A percentile compares a stretch with the other conserved stretches of the same genome.
phyloP scores from a whole-genome alignment of 768 basidiomycete genomes.

The Leccinum imitatum region DNA sequence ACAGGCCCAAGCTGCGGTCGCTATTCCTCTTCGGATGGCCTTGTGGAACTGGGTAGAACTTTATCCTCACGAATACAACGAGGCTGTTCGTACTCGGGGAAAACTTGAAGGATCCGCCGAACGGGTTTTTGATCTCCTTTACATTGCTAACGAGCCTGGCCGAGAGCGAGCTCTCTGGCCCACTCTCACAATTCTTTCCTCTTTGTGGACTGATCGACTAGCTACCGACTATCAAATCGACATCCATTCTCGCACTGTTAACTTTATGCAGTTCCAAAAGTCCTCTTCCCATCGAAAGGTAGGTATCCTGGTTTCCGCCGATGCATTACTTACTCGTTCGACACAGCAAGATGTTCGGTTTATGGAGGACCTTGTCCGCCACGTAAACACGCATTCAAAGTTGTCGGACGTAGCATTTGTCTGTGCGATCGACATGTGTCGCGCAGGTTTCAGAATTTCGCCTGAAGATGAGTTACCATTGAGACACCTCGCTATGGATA shows the following conservation, averaged over 20 bases:
- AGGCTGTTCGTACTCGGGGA: constrained; percentile 60
- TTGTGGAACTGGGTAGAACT: constrained; percentile 90
- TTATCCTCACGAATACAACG: constrained; percentile 76
- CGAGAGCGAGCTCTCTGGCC: constrained; percentile 72
- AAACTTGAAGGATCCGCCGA: constrained; percentile 81
- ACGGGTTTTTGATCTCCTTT: constrained; percentile 80
- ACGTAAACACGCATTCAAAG: constrained; percentile 54
- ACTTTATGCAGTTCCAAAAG: constrained; percentile 32
- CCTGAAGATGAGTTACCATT: constrained; percentile 61
- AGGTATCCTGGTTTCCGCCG: neutral
- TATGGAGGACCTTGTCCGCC: constrained; percentile 59
- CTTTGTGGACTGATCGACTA: constrained; percentile 74
- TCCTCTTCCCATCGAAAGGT: constrained; percentile 33
- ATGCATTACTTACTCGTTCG: constrained; percentile 1
- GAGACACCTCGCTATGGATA: constrained; percentile 63
- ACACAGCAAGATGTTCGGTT: constrained; percentile 50
- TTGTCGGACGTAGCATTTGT: constrained; percentile 65
- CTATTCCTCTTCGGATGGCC: constrained; percentile 69
- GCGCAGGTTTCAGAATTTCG: constrained; percentile 57
- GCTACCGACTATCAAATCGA: constrained; percentile 52
- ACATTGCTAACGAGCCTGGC: constrained; percentile 43
- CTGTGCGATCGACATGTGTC: constrained; percentile 76
- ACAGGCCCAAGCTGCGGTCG: constrained; percentile 70
- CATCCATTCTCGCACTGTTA: constrained; percentile 32
- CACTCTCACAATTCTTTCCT: constrained; percentile 69